A percentile compares a stretch with the other conserved stretches of the same genome.
These are phyloP conservation scores for Ceriops tagal DNA, from an alignment of 345 rosid genomes.

Conservation along the genomic window DNA sequence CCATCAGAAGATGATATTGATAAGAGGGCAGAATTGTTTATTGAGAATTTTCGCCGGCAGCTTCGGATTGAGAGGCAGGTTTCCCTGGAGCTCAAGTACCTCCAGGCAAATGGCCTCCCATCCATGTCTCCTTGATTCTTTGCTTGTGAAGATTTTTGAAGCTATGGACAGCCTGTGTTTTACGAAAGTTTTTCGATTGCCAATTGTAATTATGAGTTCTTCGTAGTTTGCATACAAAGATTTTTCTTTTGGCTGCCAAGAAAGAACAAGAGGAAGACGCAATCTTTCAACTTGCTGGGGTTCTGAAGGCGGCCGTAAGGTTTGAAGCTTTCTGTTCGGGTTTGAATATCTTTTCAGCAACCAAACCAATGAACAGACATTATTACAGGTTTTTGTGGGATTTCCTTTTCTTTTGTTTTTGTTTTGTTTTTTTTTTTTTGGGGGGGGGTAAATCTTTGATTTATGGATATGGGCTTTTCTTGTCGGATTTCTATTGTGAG, in stretches of 20 bases:
- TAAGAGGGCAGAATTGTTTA: conserved; percentile 66
- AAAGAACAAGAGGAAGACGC: background rate
- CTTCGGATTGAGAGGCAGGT: conserved; percentile 81
- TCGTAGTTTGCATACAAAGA: background rate
- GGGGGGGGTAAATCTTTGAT: background rate
- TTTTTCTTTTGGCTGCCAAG: background rate
- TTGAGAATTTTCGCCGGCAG: conserved; percentile 67
- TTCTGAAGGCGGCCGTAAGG: background rate
- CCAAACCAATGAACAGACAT: background rate
- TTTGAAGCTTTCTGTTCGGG: background rate
- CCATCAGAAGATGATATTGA: conserved; percentile 65
- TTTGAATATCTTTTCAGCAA: background rate
- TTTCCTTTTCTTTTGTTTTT: background rate
- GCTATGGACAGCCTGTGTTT: conserved; percentile 1
- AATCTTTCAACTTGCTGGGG: background rate
- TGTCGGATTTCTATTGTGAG: background rate
- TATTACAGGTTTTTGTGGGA: background rate
- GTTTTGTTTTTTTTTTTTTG: background rate
- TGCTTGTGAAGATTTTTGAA: too few species aligned
- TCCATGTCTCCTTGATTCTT: conserved; percentile 10
- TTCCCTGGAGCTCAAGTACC: conserved; percentile 60
- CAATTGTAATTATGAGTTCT: background rate
- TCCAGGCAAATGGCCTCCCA: conserved; percentile 20
- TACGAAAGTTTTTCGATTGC: conserved; percentile 3
- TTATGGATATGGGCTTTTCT: background rate